These are phyloP conservation scores for Mycocentrospora acerina DNA, from an alignment of 2,329 filamentous ascomycete species.

Conservation along the genomic window DNA sequence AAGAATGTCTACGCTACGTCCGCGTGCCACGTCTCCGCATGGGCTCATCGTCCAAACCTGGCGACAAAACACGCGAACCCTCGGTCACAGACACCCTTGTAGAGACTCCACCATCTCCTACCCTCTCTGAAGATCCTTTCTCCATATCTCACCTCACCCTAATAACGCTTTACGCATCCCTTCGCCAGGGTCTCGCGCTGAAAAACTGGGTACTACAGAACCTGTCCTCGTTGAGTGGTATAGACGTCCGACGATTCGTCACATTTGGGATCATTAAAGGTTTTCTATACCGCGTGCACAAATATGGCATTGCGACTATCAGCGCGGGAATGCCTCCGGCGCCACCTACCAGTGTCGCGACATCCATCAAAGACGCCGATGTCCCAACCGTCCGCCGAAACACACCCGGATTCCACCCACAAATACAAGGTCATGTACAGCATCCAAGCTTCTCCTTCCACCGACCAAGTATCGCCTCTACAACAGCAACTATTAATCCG, in stretches of 20 bases:
- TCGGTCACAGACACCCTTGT: not conserved
- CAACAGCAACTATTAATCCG: conserved; percentile 11
- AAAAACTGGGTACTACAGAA: conserved; percentile 84
- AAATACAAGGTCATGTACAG: conserved; percentile 1
- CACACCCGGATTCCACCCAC: no score
- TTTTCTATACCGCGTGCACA: conserved; percentile 88
- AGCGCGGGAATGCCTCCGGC: conserved; percentile 22
- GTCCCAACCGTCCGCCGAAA: no score
- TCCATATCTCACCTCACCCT: conserved; percentile 49
- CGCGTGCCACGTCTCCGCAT: conserved; percentile 43
- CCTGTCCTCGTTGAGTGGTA: conserved; percentile 67
- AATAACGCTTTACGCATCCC: conserved; percentile 80
- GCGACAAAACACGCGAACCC: no score
- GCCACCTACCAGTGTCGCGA: conserved; percentile 28
- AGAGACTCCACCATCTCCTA: conserved; percentile 12
- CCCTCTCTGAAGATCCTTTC: conserved; percentile 1
- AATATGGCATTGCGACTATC: conserved; percentile 69
- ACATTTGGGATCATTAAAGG: conserved; percentile 97
- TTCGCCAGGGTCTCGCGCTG: conserved; percentile 79
- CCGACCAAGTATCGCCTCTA: conserved; percentile 19
- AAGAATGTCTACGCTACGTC: conserved; percentile 87
- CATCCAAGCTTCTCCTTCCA: conserved; percentile 21
- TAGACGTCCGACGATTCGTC: conserved; percentile 88
- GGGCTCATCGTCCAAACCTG: conserved; percentile 9
- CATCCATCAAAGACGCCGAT: conserved; percentile 2